phyloP scores from a whole-genome alignment of 2,329 filamentous ascomycete species.

The Cytospora schulzeri region DNA sequence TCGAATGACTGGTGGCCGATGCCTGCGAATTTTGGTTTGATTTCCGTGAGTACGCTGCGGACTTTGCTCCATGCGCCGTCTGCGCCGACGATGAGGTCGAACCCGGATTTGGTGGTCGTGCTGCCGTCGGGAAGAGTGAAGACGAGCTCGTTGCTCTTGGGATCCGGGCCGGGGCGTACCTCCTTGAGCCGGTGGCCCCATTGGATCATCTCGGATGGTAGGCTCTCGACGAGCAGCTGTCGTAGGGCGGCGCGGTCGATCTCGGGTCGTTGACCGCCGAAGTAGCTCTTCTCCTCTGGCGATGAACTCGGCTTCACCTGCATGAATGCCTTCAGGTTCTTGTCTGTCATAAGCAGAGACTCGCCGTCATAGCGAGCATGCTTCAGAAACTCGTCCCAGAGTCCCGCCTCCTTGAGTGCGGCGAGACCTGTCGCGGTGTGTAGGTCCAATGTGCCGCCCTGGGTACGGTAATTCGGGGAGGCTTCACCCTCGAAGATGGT shows the following conservation, averaged over 20 bases:
- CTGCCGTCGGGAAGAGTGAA: slow-evolving; percentile 34
- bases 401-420: slow-evolving; percentile 51
- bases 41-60: slow-evolving; percentile 36
- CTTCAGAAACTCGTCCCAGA: slow-evolving; percentile 53
- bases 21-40: slow-evolving; percentile 49
- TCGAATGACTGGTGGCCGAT: slow-evolving; percentile 47
- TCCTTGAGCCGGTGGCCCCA: slow-evolving; percentile 49
- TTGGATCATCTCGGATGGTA: slow-evolving; percentile 47
- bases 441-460: slow-evolving; percentile 58
- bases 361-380: slow-evolving; percentile 56
- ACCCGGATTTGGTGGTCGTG: slow-evolving; percentile 39
- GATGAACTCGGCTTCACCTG: slow-evolving; percentile 35
- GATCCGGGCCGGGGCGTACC: slow-evolving; percentile 38
- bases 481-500: slow-evolving; percentile 54
- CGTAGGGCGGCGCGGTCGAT: slow-evolving; percentile 54
- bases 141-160: slow-evolving; percentile 37
- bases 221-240: slow-evolving; percentile 47
- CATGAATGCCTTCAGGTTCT: slow-evolving; percentile 40
- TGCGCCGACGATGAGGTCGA: slow-evolving; percentile 42
- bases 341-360: slow-evolving; percentile 49
- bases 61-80: slow-evolving; percentile 44
- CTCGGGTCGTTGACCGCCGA: slow-evolving; percentile 46
- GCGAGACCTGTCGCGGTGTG: slow-evolving; percentile 53
- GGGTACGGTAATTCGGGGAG: slow-evolving; percentile 46
- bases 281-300: slow-evolving; percentile 31